Conservation (phyloP, 139 green algal species). For the Closterium sp. region DNA sequence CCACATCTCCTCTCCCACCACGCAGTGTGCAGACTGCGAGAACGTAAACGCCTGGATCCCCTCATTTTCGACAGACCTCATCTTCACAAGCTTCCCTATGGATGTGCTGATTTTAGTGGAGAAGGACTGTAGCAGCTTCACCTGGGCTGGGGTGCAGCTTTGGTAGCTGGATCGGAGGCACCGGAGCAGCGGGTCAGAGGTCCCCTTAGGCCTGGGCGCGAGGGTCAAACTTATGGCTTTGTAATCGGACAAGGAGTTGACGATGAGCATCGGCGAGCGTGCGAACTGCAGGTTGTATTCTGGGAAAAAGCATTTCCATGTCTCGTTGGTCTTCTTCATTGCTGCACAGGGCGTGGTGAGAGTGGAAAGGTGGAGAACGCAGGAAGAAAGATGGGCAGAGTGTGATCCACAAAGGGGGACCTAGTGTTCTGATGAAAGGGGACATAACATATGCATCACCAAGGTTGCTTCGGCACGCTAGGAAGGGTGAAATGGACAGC, state of each 20-base stretch:
- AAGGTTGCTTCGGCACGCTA: no score
- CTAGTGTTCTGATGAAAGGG: no score
- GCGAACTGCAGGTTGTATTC: background rate
- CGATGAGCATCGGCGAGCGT: background rate
- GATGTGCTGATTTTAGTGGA: background rate
- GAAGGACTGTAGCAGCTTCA: background rate
- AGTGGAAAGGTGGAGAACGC: background rate
- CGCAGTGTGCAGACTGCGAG: background rate
- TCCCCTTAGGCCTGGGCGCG: background rate
- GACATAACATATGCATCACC: no score
- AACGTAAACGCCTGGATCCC: background rate
- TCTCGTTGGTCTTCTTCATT: background rate
- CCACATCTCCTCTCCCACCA: background rate
- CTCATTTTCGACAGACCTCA: background rate
- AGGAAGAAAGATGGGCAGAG: background rate
- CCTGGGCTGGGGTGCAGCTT: background rate
- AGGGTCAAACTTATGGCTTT: background rate
- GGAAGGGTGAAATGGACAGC: no score
- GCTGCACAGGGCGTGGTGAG: background rate
- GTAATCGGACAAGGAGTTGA: background rate
- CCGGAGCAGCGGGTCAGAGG: background rate
- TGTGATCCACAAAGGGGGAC: no score
- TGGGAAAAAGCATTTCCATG: background rate
- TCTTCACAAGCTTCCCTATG: background rate
- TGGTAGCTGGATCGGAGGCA: background rate